Conservation (phyloP, 352 stramenopile genomes). For the Pythium rhizo-oryzae region DNA sequence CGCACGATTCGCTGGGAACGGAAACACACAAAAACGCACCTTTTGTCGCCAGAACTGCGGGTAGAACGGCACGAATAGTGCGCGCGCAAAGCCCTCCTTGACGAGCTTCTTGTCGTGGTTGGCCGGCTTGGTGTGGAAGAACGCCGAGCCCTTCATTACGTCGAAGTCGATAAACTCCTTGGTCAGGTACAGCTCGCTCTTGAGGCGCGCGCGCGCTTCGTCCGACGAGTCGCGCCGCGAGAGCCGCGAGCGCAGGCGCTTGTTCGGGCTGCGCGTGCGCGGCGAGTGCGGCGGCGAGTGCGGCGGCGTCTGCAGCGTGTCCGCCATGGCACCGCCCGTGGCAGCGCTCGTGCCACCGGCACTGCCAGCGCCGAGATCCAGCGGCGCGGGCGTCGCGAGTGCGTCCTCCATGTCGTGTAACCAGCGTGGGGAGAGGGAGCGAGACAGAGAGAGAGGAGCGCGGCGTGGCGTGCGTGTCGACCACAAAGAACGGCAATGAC, state of each 20-base stretch:
- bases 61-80: constrained; percentile 77
- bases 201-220: constrained; percentile 44
- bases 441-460: not conserved
- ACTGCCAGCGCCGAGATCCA: no score
- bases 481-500: constrained; percentile 24
- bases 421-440: not conserved
- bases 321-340: no score
- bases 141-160: constrained; percentile 85
- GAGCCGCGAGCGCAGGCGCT: constrained; percentile 35
- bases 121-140: constrained; percentile 86
- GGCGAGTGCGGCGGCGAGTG: constrained; percentile 33
- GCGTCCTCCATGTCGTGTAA: constrained; percentile 41
- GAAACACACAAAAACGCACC: constrained; percentile 13
- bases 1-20: not conserved
- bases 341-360: no score
- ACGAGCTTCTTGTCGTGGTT: constrained; percentile 83
- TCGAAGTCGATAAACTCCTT: constrained; percentile 88
- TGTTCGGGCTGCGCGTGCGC: constrained; percentile 14
- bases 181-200: constrained; percentile 63
- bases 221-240: constrained; percentile 58
- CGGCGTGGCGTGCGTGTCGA: constrained; percentile 9
- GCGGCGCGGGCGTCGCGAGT: constrained; percentile 33
- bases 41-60: constrained; percentile 77
- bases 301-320: constrained; percentile 2
- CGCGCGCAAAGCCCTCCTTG: constrained; percentile 65